Evolutionary conservation across 78 protist genomes (phyloP).

Genomic region (Dictyostelium brefeldianum): DNA sequence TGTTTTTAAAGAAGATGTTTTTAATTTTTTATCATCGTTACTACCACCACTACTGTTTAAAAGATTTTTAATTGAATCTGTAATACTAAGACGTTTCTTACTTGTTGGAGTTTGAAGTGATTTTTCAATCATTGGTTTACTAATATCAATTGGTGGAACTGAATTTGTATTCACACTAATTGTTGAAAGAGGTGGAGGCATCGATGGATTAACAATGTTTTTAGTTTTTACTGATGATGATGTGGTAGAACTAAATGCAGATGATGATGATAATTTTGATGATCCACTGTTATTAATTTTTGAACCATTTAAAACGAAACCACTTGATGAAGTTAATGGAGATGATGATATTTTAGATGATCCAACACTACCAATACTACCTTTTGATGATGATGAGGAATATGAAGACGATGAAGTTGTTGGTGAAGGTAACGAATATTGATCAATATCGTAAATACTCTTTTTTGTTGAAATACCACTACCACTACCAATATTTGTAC

Average conservation of each 20-base stretch:
- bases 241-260: neutral
- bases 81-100: slow-evolving; percentile 13
- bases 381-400: neutral
- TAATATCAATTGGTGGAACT: neutral
- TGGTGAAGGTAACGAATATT: neutral
- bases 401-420: neutral
- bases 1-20: slow-evolving; percentile 1
- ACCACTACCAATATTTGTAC: neutral
- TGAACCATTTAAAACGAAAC: neutral
- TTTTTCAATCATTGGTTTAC: neutral
- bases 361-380: slow-evolving; percentile 1
- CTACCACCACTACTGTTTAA: neutral
- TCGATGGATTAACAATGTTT: neutral
- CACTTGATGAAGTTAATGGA: neutral
- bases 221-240: neutral
- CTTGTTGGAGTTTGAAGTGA: neutral
- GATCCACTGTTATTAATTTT: neutral
- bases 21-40: neutral
- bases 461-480: neutral
- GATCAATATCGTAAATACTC: neutral
- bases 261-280: neutral
- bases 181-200: slow-evolving; percentile 1
- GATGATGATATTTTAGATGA: slow-evolving; percentile 3
- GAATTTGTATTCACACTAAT: neutral
- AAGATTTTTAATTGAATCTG: slow-evolving; percentile 26